phyloP scores from a whole-genome alignment of 2,329 filamentous ascomycete species.

The Plectosphaerella plurivora region DNA sequence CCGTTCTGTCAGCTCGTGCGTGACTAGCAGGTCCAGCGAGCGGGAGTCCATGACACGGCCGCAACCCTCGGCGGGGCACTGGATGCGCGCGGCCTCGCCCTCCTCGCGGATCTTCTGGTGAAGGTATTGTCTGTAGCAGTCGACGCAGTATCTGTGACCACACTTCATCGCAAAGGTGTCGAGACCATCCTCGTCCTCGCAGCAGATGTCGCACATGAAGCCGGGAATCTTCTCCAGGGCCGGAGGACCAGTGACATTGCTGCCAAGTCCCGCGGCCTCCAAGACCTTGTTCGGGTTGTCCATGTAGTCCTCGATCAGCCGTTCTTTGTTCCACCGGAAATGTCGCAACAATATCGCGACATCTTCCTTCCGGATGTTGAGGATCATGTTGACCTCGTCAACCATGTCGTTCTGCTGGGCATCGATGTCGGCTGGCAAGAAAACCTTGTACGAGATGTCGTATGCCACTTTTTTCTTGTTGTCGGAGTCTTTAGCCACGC shows the following conservation, averaged over 20 bases:
- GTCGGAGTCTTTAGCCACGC: slow-evolving; percentile 56
- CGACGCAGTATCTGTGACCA: slow-evolving; percentile 85
- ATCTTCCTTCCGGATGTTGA: slow-evolving; percentile 84
- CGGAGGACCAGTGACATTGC: slow-evolving; percentile 56
- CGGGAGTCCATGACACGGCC: slow-evolving; percentile 87
- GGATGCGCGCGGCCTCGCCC: slow-evolving; percentile 89
- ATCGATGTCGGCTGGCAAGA: slow-evolving; percentile 76
- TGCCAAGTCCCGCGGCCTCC: slow-evolving; percentile 77
- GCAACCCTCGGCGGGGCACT: slow-evolving; percentile 86
- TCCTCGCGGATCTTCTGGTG: slow-evolving; percentile 92
- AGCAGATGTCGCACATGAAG: slow-evolving; percentile 94
- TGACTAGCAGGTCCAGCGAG: slow-evolving; percentile 74
- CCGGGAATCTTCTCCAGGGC: slow-evolving; percentile 67
- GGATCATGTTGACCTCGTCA: slow-evolving; percentile 83
- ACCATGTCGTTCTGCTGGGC: slow-evolving; percentile 81
- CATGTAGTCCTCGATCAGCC: slow-evolving; percentile 94
- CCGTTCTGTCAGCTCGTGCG: slow-evolving; percentile 49
- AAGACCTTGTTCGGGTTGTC: slow-evolving; percentile 75
- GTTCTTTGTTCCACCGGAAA: slow-evolving; percentile 94
- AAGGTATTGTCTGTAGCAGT: slow-evolving; percentile 90
- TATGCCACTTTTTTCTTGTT: slow-evolving; percentile 72
- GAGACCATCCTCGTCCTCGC: slow-evolving; percentile 74
- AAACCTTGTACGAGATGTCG: slow-evolving; percentile 80
- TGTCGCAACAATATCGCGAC: slow-evolving; percentile 85
- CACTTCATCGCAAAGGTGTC: slow-evolving; percentile 93